Evolutionary conservation across 1,284 basidiomycete species (phyloP), one percentile per base, ranked within the genome.

Genomic region (Moesziomyces sp.): DNA sequence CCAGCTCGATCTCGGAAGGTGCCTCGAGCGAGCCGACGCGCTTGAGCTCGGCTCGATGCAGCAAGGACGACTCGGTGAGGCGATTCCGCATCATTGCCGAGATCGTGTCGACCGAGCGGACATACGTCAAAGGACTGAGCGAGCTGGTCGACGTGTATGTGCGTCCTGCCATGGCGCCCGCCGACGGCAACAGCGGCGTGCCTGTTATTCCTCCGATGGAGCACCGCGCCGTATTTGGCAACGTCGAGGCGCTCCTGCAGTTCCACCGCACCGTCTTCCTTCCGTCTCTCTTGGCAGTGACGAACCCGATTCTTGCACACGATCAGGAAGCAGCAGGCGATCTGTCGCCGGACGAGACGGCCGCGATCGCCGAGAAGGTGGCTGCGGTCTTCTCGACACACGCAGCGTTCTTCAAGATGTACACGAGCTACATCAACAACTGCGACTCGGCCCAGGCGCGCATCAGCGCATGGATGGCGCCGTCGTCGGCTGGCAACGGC

Each of bases 81-180:
- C 77, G 85, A 6, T 70, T 77, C 48, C 70, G 71, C 3, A 79
- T 86, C 33, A 68, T 86, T 42, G 57, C 70, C n/a, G 85, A 86
- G 77, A 85, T 62, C 74, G 81, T 76, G 79, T 93, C 92, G 79
- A 98, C 96, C 46, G 96, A 99, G 85, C 89, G 93, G 69, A 95
- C 95, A 1, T 99, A 99, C 84, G 93, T 97, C 60, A 92, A 92
- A 76, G 92, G 93, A 14, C 86, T 99, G 23, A 90, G 92, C 82
- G 96, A 97, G 85, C 88, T 99, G 26, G 90, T 95, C 52, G 92
- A 95, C 63, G 97, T 99, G 67, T 99, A 99, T 83, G 92, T 99
- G 85, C 91, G 89, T 78, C 93, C 94, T 40, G 91, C 92, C 5
- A 87, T 88, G n/a, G 88, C 89, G 43, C 87, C 91, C 3, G 89